phyloP scores from a whole-genome alignment of 176 grass and related monocot species.

The Carex pumila region DNA sequence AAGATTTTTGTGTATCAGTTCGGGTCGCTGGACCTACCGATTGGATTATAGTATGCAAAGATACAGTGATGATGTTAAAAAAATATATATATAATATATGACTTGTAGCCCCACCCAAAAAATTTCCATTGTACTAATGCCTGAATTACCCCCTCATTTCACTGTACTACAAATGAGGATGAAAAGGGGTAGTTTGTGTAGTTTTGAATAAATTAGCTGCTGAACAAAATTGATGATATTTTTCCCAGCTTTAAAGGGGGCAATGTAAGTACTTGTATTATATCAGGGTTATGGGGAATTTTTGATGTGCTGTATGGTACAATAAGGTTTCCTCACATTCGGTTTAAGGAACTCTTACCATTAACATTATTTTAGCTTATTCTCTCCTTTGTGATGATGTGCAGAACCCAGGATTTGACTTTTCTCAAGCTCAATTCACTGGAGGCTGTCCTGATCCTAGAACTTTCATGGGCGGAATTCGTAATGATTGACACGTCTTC shows the following conservation, averaged over 20 bases:
- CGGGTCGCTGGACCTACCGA: not conserved
- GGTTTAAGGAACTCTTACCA: not conserved
- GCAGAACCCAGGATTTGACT: slow-evolving; percentile 94
- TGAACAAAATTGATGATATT: not conserved
- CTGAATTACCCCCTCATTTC: not conserved
- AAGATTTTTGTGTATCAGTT: not conserved
- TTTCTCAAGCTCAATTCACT: slow-evolving; percentile 84
- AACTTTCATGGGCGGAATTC: slow-evolving; percentile 88
- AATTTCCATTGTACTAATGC: not conserved
- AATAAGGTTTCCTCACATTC: not conserved
- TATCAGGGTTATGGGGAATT: not conserved
- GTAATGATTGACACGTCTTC: slow-evolving; percentile 27
- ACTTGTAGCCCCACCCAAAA: not conserved
- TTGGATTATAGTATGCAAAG: not conserved
- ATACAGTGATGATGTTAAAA: not conserved
- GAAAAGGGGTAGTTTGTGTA: not conserved
- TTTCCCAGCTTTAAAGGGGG: not conserved
- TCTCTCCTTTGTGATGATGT: slow-evolving; percentile 19
- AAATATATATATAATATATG: not conserved
- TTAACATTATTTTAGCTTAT: not conserved
- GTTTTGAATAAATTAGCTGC: not conserved
- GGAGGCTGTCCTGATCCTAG: slow-evolving; percentile 88
- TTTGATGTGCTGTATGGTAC: not conserved
- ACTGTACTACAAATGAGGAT: not conserved
- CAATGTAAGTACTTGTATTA: not conserved